A percentile compares a stretch with the other conserved stretches of the same genome.
Conservation (phyloP, 768 basidiomycete genomes). For the Lactarius indigo region DNA sequence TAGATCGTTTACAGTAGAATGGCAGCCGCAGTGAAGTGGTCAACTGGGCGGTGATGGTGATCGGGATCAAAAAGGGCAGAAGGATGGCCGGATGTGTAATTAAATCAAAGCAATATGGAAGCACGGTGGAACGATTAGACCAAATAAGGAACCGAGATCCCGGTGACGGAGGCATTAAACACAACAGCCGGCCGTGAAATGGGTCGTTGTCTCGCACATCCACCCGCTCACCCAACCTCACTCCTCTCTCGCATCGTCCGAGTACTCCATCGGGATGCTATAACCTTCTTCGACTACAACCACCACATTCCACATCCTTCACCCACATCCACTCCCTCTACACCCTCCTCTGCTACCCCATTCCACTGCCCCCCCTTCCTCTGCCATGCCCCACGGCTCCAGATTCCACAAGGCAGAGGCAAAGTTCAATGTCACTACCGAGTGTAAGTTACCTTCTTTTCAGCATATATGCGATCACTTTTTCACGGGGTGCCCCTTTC, state of each 20-base stretch:
- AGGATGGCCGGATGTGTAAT: neutral
- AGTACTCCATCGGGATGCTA: neutral
- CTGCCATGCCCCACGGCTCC: slow-evolving; percentile 36
- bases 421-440: slow-evolving; percentile 53
- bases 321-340: neutral
- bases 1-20: neutral
- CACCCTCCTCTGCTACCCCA: neutral
- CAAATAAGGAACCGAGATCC: neutral
- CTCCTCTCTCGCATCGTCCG: neutral
- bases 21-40: neutral
- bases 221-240: neutral
- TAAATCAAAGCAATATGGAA: neutral
- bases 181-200: neutral
- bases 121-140: neutral
- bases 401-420: slow-evolving; percentile 40
- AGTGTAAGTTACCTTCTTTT: slow-evolving; percentile 39
- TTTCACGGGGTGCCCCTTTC: neutral
- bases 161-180: neutral
- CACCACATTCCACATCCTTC: neutral
- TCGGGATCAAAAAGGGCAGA: neutral
- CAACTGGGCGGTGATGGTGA: neutral
- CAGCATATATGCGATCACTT: neutral
- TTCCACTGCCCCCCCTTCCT: neutral
- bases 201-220: neutral
- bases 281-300: neutral